Evolutionary conservation across 2,329 filamentous ascomycete species (phyloP).

Genomic region (Fusarium fracticaudum): DNA sequence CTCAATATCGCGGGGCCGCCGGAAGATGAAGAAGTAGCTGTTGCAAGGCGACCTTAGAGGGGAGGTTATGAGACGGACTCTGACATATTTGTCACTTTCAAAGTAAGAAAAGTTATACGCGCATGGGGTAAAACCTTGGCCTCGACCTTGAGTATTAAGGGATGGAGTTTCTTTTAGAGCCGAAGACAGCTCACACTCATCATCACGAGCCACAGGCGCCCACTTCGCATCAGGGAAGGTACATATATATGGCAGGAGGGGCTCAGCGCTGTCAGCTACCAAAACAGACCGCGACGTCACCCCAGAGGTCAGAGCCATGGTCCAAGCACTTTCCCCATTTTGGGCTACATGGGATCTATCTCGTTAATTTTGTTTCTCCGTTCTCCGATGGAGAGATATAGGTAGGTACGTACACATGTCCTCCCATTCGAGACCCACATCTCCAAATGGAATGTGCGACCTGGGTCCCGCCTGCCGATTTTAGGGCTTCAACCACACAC

Average conservation of each 20-base stretch:
- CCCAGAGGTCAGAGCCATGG: conserved; percentile 24
- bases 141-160: not conserved
- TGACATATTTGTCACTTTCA: conserved; percentile 22
- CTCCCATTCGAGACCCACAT: not conserved
- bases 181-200: conserved; percentile 10
- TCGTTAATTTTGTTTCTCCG: conserved; percentile 33
- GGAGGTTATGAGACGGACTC: conserved; percentile 25
- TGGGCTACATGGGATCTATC: not conserved
- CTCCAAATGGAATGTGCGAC: conserved; percentile 10
- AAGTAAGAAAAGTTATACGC: not conserved
- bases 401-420: not conserved
- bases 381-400: not conserved
- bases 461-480: conserved; percentile 25
- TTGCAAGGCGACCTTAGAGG: conserved; percentile 14
- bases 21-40: conserved; percentile 27
- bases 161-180: conserved; percentile 2
- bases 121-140: not conserved
- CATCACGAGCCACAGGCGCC: conserved; percentile 30
- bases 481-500: conserved; percentile 50
- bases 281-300: conserved; percentile 33
- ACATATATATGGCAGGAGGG: conserved; percentile 12
- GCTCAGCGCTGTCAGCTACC: conserved; percentile 15
- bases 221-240: not conserved
- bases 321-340: conserved; percentile 27
- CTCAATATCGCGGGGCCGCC: conserved; percentile 20